Evolutionary conservation across 495 filamentous ascomycete genomes (phyloP), one percentile per base, ranked within the genome.

Genomic region (Wilcoxina mikolae): DNA sequence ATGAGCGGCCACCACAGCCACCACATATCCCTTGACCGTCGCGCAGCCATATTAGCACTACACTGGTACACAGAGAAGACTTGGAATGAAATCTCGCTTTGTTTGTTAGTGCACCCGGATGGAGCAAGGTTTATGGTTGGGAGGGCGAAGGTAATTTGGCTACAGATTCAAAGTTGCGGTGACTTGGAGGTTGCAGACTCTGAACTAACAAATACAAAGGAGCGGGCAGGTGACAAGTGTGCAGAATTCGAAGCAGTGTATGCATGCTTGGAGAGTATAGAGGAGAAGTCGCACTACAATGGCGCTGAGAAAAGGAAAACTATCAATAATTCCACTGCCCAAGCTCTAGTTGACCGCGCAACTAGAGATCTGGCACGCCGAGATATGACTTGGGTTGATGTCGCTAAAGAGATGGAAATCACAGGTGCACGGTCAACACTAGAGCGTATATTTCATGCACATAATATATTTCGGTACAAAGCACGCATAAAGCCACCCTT

Each of bases 41-140:
- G 60, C n/a, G 60, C 60, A 48, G 54, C 55, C 17, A 62, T 62
- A 27, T 31, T 62, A 18, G 33, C 60, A 4, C 51, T 62, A n/a
- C 59, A 62, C 53, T 62, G 60, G 59, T 55, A 62, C 23, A 60
- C 59, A 15, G 47, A 54, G 7, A 62, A 58, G 39, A 62, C 52
- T 29, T 62, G 59, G 59, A 58, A 58, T 55, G 60, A 58, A 25
- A 62, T 62, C 27, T 62, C 59, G 4, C 50, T 50, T 3, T 23
- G 56, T 22, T 33, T 62, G 28, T 20, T 47, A 7, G 59, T 62
- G 4, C 54, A 62, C 18, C 60, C 59, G 9, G 60, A 62, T 28
- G 62, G 60, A 4, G 60, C 60, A 12, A 54, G 60, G 41, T 58
- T 63, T 38, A 62, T 62, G 1, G 62, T 60, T 42, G 35, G 53